Evolutionary conservation across 305 asterid species (phyloP), one percentile per base, ranked within the genome.

Genomic region (Rubia tinctorum): DNA sequence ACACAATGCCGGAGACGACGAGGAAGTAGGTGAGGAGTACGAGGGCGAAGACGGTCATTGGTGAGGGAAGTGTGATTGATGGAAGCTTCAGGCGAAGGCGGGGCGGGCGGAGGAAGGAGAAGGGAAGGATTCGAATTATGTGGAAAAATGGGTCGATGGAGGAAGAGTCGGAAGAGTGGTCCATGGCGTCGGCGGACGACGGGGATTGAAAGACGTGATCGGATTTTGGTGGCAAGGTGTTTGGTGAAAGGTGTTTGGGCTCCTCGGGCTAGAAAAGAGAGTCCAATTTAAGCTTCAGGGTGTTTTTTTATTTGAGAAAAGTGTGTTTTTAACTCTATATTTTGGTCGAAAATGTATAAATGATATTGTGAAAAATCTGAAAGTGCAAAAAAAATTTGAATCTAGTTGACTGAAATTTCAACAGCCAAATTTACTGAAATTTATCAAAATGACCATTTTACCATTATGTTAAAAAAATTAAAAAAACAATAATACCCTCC

Each of bases 1-100:
- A 90, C 73, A 90, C 89, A 78, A 88, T 85, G 66, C 98, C 97
- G 55, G 98, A 93, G 71, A 93, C 96, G 72, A 93, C 97, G 89
- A 93, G 90, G 85, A 93, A 93, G 84, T 93, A 91, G 78, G 98
- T 91, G 76, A 90, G 90, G 72, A 93, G 91, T 74, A 93, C 82
- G 59, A 91, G 90, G 78, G 89, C 56, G 84, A 82, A 91, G 80
- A 93, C 96, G 22, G 97, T 90, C 98, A 93, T 91, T 61, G 97
- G 78, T 44, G 97, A 90, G 13, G 97, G 97, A 80, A 93, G 97
- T 66, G 80, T 49, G 65, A 84, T 22, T 0, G 86, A 60, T 13
- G 88, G 86, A 45, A 91, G 85, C 85, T 86, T 93, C 59, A 93
- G 87, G 67, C 98, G 98, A 88, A 93, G 96, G 77, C 97, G 96